phyloP scores from a whole-genome alignment of 2,329 filamentous ascomycete species.

The Trichoderma koningiopsis region DNA sequence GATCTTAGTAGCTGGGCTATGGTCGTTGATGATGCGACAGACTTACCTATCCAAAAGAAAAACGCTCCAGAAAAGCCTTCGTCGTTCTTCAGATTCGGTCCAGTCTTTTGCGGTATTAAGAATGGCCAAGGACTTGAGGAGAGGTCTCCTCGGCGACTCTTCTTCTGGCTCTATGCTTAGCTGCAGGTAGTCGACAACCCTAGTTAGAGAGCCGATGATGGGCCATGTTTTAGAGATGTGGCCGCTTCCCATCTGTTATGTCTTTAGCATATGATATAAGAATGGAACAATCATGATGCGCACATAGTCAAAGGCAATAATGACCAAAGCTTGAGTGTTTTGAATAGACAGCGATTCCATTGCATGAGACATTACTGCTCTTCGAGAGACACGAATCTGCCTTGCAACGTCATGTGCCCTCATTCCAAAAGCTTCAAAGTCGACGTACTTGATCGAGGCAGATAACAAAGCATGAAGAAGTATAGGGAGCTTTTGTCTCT shows the following conservation, averaged over 20 bases:
- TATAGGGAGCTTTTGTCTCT: constrained; percentile 2
- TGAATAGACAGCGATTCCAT: constrained; percentile 15
- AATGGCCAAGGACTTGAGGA: constrained; percentile 5
- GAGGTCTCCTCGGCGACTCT: constrained; percentile 12
- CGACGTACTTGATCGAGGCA: constrained; percentile 22
- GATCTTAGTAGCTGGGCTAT: neutral
- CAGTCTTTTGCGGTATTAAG: constrained; percentile 32
- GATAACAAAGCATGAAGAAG: constrained; percentile 18
- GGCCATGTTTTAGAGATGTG: constrained; percentile 35
- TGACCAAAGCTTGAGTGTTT: constrained; percentile 10
- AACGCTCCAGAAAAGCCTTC: constrained; percentile 40
- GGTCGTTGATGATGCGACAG: neutral
- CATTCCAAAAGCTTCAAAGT: constrained; percentile 13
- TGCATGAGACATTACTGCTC: constrained; percentile 1
- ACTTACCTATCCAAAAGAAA: constrained; percentile 38
- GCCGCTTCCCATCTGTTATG: constrained; percentile 35
- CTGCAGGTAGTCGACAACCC: constrained; percentile 38
- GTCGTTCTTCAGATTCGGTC: constrained; percentile 38
- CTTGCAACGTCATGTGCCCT: constrained; percentile 5
- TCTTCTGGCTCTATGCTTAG: constrained; percentile 33
- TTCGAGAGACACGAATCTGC: constrained; percentile 17
- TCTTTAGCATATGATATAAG: neutral
- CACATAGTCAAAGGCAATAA: constrained; percentile 17
- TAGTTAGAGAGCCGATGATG: constrained; percentile 36
- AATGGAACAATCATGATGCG: neutral